These are phyloP conservation scores for Physcia stellaris DNA, from an alignment of 495 filamentous ascomycete species.

Conservation along the genomic window DNA sequence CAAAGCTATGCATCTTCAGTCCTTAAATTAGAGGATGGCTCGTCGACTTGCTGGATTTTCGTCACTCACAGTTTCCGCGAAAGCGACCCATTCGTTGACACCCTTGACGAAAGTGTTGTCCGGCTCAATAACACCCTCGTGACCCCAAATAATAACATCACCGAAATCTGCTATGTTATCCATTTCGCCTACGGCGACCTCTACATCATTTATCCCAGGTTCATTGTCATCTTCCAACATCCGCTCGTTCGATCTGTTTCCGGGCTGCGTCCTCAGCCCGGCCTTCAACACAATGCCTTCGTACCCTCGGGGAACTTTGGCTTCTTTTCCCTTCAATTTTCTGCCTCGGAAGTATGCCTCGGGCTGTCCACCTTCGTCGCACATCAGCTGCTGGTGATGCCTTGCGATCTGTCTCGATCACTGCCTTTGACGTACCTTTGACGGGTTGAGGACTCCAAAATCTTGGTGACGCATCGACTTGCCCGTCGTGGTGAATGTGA, in stretches of 20 bases:
- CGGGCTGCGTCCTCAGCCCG: slow-evolving; percentile 31
- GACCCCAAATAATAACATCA: slow-evolving; percentile 69
- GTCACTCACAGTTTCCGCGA: slow-evolving; percentile 52
- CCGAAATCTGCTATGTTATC: slow-evolving; percentile 60
- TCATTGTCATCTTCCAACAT: slow-evolving; percentile 32
- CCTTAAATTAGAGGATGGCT: not conserved
- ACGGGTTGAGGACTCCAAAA: slow-evolving; percentile 53
- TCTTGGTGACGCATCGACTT: slow-evolving; percentile 45
- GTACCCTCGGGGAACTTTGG: slow-evolving; percentile 64
- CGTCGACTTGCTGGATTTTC: too few species aligned
- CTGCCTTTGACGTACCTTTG: slow-evolving; percentile 31
- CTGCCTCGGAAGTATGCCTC: slow-evolving; percentile 73
- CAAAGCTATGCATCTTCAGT: not conserved
- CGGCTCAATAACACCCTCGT: slow-evolving; percentile 53
- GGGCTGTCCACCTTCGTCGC: slow-evolving; percentile 28
- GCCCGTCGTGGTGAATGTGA: slow-evolving; percentile 64
- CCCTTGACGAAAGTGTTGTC: slow-evolving; percentile 57
- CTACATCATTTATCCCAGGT: slow-evolving; percentile 42
- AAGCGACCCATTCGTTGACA: slow-evolving; percentile 71
- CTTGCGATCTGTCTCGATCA: too few species aligned
- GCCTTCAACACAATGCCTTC: slow-evolving; percentile 38
- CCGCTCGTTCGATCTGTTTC: slow-evolving; percentile 17
- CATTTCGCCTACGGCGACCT: too few species aligned
- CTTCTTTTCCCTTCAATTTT: slow-evolving; percentile 53
- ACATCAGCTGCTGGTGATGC: too few species aligned